Evolutionary conservation across 371 early-diverging fungal genomes (phyloP), one percentile per base, ranked within the genome.

Genomic region (Apophysomyces variabilis): DNA sequence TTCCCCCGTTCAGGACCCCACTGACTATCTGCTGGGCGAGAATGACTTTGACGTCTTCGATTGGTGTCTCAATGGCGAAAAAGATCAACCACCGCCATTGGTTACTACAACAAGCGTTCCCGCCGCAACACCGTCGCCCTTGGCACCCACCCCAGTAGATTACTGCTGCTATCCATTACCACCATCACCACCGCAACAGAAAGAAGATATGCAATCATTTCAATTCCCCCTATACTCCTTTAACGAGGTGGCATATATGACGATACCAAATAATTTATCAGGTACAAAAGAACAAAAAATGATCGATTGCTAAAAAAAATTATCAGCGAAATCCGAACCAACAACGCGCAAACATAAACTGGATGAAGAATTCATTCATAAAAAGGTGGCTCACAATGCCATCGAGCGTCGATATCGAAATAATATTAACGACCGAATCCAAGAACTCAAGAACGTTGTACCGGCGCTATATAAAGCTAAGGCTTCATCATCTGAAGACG

Each of bases 371-470:
- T 50, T 50, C 8, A 50, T 50, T 26, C 62, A 69, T 1, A 92
- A 94, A 71, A 95, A 94, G 69, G 91, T 92, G 6, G 92, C 95
- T 1, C 95, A 96, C 72, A 96, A 95, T 66, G 94, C 92, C 2
- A 94, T 95, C 38, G 96, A 96, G 72, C 86, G 92, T 16, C 84
- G 93, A 43, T 94, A 95, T 76, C 86, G 96, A 66, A 94, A 93
- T 77, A 96, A 94, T 73, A 92, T 96, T 67, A 95, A 96, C 78
- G 91, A 94, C 68, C 87, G 95, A 58, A 95, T 96, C 57, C 76
- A 84, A 44, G 93, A 95, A 39, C 82, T 96, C 12, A 89, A 89
- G 64, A 83, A 85, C 61, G 88, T 91, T 1, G 92, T 96, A 1
- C 95, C 96, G 5, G 94, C 94, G 0, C 81, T 95, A 26, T 74